Percentiles rank a stretch among this genome's conserved stretches.
Evolutionary conservation across 208 protist genomes (phyloP).

Genomic region (Leishmania mexicana): DNA sequence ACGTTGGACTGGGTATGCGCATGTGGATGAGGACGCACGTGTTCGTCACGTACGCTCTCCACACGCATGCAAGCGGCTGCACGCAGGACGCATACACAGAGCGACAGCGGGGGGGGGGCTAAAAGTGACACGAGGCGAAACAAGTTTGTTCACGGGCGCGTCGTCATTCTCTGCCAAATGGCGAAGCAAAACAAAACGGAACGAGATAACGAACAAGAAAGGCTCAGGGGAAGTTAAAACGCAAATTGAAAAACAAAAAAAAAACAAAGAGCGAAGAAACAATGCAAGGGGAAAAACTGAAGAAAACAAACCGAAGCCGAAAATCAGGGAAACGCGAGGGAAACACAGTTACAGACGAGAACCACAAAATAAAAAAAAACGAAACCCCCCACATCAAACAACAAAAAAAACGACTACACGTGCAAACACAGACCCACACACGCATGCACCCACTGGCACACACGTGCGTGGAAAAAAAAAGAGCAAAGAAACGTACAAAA

Average conservation of each 20-base stretch:
- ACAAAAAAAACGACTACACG: not conserved
- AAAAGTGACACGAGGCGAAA: not conserved
- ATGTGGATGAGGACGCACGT: not conserved
- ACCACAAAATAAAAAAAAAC: not conserved
- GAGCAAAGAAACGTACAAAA: not conserved
- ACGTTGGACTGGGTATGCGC: not conserved
- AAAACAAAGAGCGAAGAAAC: not conserved
- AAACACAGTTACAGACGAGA: not conserved
- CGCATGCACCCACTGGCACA: not conserved
- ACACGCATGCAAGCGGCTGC: not conserved
- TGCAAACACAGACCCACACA: not conserved
- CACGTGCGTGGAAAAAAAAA: not conserved
- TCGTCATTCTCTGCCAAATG: not conserved
- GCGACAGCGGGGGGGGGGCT: not conserved
- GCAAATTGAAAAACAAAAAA: not conserved
- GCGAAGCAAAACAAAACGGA: not conserved
- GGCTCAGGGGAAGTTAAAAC: not conserved
- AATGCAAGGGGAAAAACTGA: not conserved
- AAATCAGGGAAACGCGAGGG: not conserved
- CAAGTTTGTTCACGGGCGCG: not conserved
- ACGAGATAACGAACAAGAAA: not conserved
- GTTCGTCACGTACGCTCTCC: not conserved
- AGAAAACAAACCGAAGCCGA: not conserved
- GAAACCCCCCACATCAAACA: not conserved
- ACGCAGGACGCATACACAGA: not conserved